phyloP scores from a whole-genome alignment of 371 early-diverging fungal species.

The Mortierella sp. region DNA sequence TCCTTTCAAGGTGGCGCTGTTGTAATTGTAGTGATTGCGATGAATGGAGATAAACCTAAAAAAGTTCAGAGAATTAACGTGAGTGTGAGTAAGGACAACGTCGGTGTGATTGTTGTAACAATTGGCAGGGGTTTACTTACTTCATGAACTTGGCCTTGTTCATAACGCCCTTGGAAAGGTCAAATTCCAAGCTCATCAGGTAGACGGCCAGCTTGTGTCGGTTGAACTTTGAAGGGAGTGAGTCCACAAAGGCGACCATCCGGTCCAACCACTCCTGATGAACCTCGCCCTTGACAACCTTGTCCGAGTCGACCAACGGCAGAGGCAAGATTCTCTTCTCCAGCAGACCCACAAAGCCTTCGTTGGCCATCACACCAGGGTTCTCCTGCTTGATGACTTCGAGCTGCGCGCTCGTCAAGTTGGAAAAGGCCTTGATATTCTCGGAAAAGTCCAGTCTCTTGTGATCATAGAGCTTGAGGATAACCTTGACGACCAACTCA shows the following conservation, averaged over 20 bases:
- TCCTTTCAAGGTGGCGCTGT: not conserved
- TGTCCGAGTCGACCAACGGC: not conserved
- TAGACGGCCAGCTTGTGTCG: conserved; percentile 42
- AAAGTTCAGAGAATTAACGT: not conserved
- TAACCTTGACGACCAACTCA: conserved; percentile 16
- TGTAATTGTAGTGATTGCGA: conserved; percentile 21
- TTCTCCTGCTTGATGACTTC: conserved; percentile 9
- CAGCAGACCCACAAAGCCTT: conserved; percentile 41
- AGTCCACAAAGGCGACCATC: conserved; percentile 41
- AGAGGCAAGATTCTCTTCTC: conserved; percentile 37
- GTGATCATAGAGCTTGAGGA: conserved; percentile 19
- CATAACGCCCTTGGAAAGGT: conserved; percentile 21
- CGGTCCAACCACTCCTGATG: conserved; percentile 37
- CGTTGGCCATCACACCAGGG: conserved; percentile 25
- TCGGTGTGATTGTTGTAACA: not conserved
- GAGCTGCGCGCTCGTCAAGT: conserved; percentile 33
- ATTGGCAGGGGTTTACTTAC: conserved; percentile 23
- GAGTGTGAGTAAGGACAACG: not conserved
- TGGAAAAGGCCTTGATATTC: not conserved
- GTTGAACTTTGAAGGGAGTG: conserved; percentile 42
- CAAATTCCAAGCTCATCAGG: conserved; percentile 41
- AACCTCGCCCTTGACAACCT: not conserved
- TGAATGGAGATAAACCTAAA: conserved; percentile 43
- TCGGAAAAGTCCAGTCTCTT: conserved; percentile 21
- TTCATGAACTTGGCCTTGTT: conserved; percentile 37